Conservation (phyloP, 495 filamentous ascomycete genomes). For the Daldinia childiae region DNA sequence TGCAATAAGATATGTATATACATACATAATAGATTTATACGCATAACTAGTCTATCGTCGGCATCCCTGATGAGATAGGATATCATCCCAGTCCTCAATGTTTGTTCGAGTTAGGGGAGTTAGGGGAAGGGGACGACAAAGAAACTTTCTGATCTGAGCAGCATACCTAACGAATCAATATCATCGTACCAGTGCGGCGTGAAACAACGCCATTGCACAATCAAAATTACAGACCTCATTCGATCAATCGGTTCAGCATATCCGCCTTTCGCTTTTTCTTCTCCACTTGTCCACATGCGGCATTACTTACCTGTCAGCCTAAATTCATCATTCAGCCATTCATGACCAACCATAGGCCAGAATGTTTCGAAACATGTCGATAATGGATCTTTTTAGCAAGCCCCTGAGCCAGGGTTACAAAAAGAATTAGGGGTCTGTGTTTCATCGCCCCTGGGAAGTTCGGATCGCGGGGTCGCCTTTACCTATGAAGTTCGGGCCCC, state of each 20-base stretch:
- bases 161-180: constrained; percentile 14
- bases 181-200: constrained; percentile 7
- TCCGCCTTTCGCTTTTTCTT: neutral
- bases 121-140: neutral
- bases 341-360: constrained; percentile 9
- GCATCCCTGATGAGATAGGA: neutral
- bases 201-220: constrained; percentile 32
- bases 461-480: constrained; percentile 24
- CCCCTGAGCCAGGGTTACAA: constrained; percentile 12
- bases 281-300: constrained; percentile 1
- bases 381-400: neutral
- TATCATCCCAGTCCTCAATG: neutral
- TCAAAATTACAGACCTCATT: constrained; percentile 36
- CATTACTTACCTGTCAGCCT: constrained; percentile 9
- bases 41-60: neutral
- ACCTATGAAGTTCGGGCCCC: constrained; percentile 13
- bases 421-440: constrained; percentile 21
- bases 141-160: too few relatives aligned
- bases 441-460: constrained; percentile 31
- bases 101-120: neutral
- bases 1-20: too few relatives aligned
- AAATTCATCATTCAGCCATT: constrained; percentile 1
- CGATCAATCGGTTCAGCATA: constrained; percentile 16
- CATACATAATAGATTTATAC: neutral
- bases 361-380: constrained; percentile 28